Base-by-base conservation (phyloP, 1,284 basidiomycete genomes). In the Pseudozyma sp. region DNA sequence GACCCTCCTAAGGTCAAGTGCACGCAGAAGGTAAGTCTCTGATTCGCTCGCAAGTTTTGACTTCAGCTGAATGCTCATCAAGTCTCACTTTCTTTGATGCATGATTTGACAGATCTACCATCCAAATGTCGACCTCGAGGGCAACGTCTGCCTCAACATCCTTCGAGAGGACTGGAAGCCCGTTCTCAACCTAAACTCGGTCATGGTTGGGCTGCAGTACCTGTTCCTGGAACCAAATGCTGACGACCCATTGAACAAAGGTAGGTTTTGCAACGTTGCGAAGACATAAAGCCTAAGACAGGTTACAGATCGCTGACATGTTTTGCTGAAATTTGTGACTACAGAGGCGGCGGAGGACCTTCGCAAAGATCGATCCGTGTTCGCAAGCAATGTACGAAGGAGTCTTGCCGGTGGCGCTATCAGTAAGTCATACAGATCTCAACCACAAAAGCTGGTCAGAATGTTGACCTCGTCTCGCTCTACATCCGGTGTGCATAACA, bases 111-210 rank as follows among this genome's bases (percentile, higher is more conserved):
- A 97, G 95, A 97, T 99, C 84, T 99, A 99, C 86, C 97, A 99
- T 85, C 97, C 97, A 2, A 99, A 99, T 82, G 91, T 99, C 49
- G 96, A 99, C 85, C 89, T 97, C 37, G 94, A 98, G 48, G 95
- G 95, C 52, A 97, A 97, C 78, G 94, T 98, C 40, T 86, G 86
- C 68, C 82, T 86, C 35, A 99, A 99, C 87, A 98, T 99, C 81
- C 88, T 99, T 65, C 90, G 97, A 84, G 97, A 99, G 87, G 97
- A 99, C 87, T 99, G 97, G 97, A 99, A 99, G 84, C 97, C 97
- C 14, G 97, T 98, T 5, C 88, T 99, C 54, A 98, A 97, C 85
- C 88, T 98, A 59, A 97, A 94, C 85, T 93, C 94, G 39, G 93
- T 99, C 71, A 94, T 97, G 91, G 94, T 98, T 73, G 97, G 97